Base-by-base conservation (phyloP, 2,329 filamentous ascomycete species). In the Stagonosporopsis rhizophila region DNA sequence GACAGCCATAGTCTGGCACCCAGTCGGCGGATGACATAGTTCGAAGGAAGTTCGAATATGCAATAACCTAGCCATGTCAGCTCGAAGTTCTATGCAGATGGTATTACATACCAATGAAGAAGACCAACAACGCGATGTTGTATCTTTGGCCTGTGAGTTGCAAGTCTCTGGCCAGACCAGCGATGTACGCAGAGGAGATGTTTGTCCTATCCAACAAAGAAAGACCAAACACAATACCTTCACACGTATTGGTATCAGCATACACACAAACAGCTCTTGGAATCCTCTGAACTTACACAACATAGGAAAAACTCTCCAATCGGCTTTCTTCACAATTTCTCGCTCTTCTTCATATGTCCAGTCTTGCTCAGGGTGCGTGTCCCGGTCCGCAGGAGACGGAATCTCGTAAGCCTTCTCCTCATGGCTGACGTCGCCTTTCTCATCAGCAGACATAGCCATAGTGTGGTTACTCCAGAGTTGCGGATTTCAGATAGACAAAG, bases 251-350 rank as follows among this genome's bases (percentile, higher is more conserved):
- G 3, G 11, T 19, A 19, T 25, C 6, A 42, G n/a, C n/a, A 17
- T 9, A 4, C 15, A 20, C 5, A 19, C 14, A 20, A 11, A 9
- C 1, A 3, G 8, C 5, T 20, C 35, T 12, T 20, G 17, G 35
- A n/a, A 32, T 12, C 11, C 8, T 1, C 11, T 19, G 12, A 20
- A 15, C 35, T 40, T n/a, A 45, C 27, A 73, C 17, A 75, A 60
- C 66, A 75, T 75, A 4, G 72, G 71, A 23, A 74, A 70, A 4
- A 74, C 67, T 11, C 65, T 64, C 41, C 56, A 64, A 42, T 75
- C 72, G 14, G 69, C 67, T 59, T 73, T 74, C 20, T 62, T 61
- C 60, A 70, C 64, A 8, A 73, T 58, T 23, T 62, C 65, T 15
- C 49, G 49, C 52, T 74, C 71, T 47, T 74, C 70, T 39, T 71